phyloP scores from a whole-genome alignment of 2,329 filamentous ascomycete genomes.

The Chaetomiaceae sp. region DNA sequence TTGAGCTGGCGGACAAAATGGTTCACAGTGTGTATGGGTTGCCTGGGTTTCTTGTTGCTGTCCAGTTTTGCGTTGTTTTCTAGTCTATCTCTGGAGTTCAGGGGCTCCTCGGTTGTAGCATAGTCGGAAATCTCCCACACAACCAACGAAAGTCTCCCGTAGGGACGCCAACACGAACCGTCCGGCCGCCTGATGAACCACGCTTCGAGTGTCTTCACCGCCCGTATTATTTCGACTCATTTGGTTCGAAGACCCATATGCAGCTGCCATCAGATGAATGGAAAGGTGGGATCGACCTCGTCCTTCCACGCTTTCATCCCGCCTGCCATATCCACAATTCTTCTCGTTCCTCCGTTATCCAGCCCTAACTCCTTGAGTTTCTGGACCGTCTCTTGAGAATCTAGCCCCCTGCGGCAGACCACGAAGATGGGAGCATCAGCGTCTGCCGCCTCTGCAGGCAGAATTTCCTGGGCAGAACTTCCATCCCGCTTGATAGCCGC shows the following conservation, averaged over 20 bases:
- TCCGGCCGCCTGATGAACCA: no score
- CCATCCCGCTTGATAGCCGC: slow-evolving; percentile 19
- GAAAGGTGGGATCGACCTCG: slow-evolving; percentile 54
- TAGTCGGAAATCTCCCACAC: slow-evolving; percentile 15
- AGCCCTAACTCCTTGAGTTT: slow-evolving; percentile 59
- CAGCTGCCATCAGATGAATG: slow-evolving; percentile 39
- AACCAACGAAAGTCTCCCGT: slow-evolving; percentile 17
- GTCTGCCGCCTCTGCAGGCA: slow-evolving; percentile 30
- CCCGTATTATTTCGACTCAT: no score
- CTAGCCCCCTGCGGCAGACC: slow-evolving; percentile 69
- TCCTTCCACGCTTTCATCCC: slow-evolving; percentile 68
- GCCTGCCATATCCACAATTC: slow-evolving; percentile 64
- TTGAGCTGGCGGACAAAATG: background rate
- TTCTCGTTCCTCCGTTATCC: slow-evolving; percentile 45
- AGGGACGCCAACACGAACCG: no score
- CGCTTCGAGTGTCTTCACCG: no score
- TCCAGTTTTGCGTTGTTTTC: slow-evolving; percentile 1
- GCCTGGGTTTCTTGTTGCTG: background rate
- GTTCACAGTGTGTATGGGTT: slow-evolving; percentile 1
- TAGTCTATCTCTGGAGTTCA: slow-evolving; percentile 11
- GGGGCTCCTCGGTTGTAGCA: slow-evolving; percentile 18
- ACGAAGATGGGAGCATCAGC: slow-evolving; percentile 56
- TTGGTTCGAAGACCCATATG: background rate
- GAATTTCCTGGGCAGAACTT: background rate
- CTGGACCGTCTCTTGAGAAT: slow-evolving; percentile 65